Evolutionary conservation across 2,329 filamentous ascomycete genomes (phyloP), one percentile per base, ranked within the genome.

Genomic region (Colletotrichum eleusines): DNA sequence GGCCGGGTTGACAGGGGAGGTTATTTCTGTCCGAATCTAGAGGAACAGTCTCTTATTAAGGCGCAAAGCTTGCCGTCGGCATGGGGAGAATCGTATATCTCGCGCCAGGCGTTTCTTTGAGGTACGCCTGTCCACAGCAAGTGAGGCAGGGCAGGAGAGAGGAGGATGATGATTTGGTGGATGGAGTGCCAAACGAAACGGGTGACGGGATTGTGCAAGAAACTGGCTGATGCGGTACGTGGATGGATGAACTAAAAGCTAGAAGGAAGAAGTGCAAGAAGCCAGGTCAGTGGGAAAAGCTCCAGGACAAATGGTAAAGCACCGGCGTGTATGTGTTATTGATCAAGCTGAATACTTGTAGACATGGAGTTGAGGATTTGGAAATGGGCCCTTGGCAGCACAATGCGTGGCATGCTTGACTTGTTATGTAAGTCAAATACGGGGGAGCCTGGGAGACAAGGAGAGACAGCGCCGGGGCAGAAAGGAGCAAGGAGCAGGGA

Each of bases 401-500:
- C 66, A 70, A 61, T 70, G 60, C 69, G 54, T 72, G 69, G 69
- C 66, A 72, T 72, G 69, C 69, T 66, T 53, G 65, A 72, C 60
- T 72, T 72, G 69, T 72, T 72, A 72, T 72, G 69, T 72, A 72
- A 72, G 69, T 69, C 55, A 57, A 64, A 57, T 54, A 70, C 66
- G 66, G 69, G 69, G 31, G 44, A 60, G 54, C 69, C 66, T 72
- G 33, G 69, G 54, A 72, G 58, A 72, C 65, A 58, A 71, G 40
- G 55, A 69, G 69, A 66, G 28, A 62, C 33, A 40, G 51, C 33
- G 57, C 26, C 54, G 18, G 35, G 31, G 38, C 40, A 38, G 40
- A 14, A 12, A n/a, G 42, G 44, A 69, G 61, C n/a, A 62, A 23
- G 14, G 18, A 65, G 54, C 26, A 54, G 38, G 51, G 35, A 55